phyloP scores from a whole-genome alignment of 2,329 filamentous ascomycete genomes.

The Aspergillus aculeatinus region DNA sequence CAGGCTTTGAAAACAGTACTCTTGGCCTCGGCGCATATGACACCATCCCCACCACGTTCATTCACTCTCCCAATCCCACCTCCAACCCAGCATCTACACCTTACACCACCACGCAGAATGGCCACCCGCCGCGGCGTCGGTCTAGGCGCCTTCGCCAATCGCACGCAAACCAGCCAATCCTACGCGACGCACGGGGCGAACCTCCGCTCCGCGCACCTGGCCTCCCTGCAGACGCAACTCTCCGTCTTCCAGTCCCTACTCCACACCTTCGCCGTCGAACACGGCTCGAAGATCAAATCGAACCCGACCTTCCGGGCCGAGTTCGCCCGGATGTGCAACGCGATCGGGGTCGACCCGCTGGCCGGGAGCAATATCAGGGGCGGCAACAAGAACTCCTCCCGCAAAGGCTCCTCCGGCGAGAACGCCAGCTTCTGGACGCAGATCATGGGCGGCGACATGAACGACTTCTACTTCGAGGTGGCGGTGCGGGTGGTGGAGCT shows the following conservation, averaged over 20 bases:
- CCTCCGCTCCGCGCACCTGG: constrained; percentile 79
- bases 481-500: constrained; percentile 94
- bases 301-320: constrained; percentile 94
- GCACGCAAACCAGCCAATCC: constrained; percentile 78
- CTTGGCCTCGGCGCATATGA: not conserved
- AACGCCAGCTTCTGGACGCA: constrained; percentile 84
- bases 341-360: constrained; percentile 92
- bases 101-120: constrained; percentile 32
- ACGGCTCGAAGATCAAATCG: constrained; percentile 92
- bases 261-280: constrained; percentile 91
- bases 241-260: constrained; percentile 93
- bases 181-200: constrained; percentile 87
- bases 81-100: not conserved
- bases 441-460: constrained; percentile 84
- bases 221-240: constrained; percentile 87
- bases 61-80: not conserved
- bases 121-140: constrained; percentile 67
- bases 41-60: not conserved
- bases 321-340: constrained; percentile 97
- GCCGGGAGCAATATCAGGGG: constrained; percentile 62
- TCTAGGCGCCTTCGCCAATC: constrained; percentile 84
- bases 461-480: constrained; percentile 98
- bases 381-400: constrained; percentile 42
- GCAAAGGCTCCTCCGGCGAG: constrained; percentile 42
- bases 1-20: too few relatives aligned